Evolutionary conservation across 495 filamentous ascomycete species (phyloP), one percentile per base, ranked within the genome.

Genomic region (Usnea hakonensis): DNA sequence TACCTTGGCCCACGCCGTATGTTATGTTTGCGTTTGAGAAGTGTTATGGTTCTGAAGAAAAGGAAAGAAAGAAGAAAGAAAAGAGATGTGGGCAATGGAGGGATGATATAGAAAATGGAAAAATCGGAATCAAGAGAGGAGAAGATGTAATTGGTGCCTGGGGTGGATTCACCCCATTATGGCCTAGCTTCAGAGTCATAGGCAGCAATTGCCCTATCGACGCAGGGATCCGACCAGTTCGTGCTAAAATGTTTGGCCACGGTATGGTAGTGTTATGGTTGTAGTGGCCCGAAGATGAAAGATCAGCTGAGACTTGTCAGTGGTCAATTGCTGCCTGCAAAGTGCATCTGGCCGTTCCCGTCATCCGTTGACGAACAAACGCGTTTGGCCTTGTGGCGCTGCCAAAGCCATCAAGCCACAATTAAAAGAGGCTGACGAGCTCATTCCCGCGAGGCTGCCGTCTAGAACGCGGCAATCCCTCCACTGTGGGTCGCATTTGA

Each of bases 111-210:
- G 13, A 16, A 16, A n/a, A 19, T 28, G 4, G 26, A 19, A 19
- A 32, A 7, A 11, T n/a, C n/a, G n/a, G n/a, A n/a, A n/a, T n/a
- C n/a, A n/a, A 50, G 30, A 21, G 7, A 21, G 1, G 41, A 44
- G n/a, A 44, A 10, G 21, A 16, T 1, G 0, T 1, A 32, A 33
- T 32, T 52, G 48, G 21, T 32, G 48, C 48, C 48, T 52, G 48
- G n/a, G n/a, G n/a, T n/a, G n/a, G n/a, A n/a, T 19, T 19, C 26
- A 32, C 7, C 26, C 14, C 6, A 28, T 5, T 54, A 17, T 38
- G 43, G 56, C 44, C 46, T 64, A 64, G 62, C 62, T 43, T 64
- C 56, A n/a, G 62, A 64, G 30, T 64, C 62, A 64, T 60, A 64
- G 62, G 62, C 56, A 64, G 40, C 41, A 59, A 64, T 60, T 46